Base-by-base conservation (phyloP, 169 alveolate species). In the Plasmodium cynomolgi region DNA sequence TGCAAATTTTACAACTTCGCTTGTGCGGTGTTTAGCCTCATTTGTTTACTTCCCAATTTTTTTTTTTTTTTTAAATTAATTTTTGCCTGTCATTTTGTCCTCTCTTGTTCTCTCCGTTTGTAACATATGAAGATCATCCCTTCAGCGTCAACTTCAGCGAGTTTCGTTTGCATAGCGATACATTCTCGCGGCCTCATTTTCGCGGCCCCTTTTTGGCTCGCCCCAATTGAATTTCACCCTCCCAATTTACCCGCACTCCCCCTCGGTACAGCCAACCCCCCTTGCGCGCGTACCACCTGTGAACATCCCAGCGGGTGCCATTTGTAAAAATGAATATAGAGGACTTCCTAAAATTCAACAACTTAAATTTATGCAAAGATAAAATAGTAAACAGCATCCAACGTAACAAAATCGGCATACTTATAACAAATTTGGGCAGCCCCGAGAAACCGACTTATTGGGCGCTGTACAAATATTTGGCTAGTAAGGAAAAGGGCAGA, bases 361-460 rank as follows among this genome's bases (percentile, higher is more conserved):
- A 88, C 71, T 88, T 88, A 58, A 88, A 23, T 3, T 37, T 88
- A 79, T 62, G 81, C 73, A 88, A 88, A 88, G 94, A 88, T 56
- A 88, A 77, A 88, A 88, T 88, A 56, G 31, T 23, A 79, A 88
- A 88, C 54, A 68, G 39, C n/a, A 17, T 88, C 11, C 47, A 80
- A n/a, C 41, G 82, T 17, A 88, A 77, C 31, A 88, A 88, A 88
- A 88, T 88, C 29, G 94, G 94, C 47, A 62, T 88, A 56, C 94
- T 88, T 3, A 77, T 88, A 79, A 88, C 94, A 37, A 88, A 88
- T 79, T 88, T 88, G 82, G 94, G 94, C 0, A 88, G 94, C 73
- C 94, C 94, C 31, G 81, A 74, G 33, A 88, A 88, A 62, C 83
- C 88, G 72, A 88, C 94, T 26, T 88, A 79, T 62, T 88, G 94